A percentile compares a stretch with the other conserved stretches of the same genome.
Conservation (phyloP, 2,329 filamentous ascomycete species). For the Curvularia spicifera region DNA sequence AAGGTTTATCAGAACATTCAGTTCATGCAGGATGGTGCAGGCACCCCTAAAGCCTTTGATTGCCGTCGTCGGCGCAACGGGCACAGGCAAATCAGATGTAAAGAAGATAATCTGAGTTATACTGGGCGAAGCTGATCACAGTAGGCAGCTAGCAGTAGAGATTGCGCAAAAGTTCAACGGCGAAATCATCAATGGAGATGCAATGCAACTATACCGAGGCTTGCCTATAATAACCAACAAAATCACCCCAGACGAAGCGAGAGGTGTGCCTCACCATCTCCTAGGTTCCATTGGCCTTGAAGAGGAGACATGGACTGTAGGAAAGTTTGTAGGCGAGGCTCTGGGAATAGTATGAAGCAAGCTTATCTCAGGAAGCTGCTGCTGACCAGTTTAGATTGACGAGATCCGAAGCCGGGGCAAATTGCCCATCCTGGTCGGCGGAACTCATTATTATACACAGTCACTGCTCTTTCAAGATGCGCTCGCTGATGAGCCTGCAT, state of each 20-base stretch:
- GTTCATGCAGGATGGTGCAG: conserved; percentile 32
- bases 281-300: conserved; percentile 78
- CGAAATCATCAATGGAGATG: conserved; percentile 96
- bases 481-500: conserved; percentile 59
- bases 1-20: conserved; percentile 25
- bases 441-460: conserved; percentile 95
- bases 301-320: conserved; percentile 83
- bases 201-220: conserved; percentile 95
- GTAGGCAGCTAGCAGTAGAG: conserved; percentile 80
- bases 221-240: conserved; percentile 97
- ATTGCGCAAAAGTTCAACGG: conserved; percentile 83
- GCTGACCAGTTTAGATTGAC: conserved; percentile 59
- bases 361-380: fast-evolving
- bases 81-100: conserved; percentile 92
- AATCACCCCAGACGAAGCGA: conserved; percentile 74
- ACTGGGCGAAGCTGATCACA: conserved; percentile 46
- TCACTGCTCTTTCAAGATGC: conserved; percentile 81
- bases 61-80: conserved; percentile 85
- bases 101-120: conserved; percentile 23
- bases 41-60: conserved; percentile 65
- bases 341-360: conserved; percentile 54
- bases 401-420: conserved; percentile 81
- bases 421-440: conserved; percentile 88
- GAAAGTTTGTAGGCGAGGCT: conserved; percentile 75
- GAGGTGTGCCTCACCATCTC: conserved; percentile 85